A percentile compares a stretch with the other conserved stretches of the same genome.
Conservation (phyloP, 768 basidiomycete genomes). For the Hemileccinum rubropunctum region DNA sequence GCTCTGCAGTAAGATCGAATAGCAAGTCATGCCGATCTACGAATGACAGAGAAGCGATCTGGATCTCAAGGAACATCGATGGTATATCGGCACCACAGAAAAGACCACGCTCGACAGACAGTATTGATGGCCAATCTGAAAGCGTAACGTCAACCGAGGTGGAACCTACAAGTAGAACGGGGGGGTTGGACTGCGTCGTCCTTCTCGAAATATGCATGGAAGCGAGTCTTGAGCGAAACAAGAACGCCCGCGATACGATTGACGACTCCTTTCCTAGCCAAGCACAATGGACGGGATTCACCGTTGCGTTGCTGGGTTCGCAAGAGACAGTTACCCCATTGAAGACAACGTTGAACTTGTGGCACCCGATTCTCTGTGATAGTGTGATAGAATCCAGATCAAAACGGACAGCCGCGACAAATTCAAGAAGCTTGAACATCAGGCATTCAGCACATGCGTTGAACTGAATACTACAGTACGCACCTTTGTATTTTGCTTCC, state of each 20-base stretch:
- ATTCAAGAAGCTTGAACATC: constrained; percentile 17
- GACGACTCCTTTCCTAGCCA: constrained; percentile 51
- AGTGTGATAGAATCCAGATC: constrained; percentile 47
- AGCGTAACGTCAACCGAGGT: constrained; percentile 35
- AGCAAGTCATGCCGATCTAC: constrained; percentile 56
- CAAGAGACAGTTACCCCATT: constrained; percentile 40
- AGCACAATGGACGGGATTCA: constrained; percentile 44
- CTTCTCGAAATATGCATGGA: constrained; percentile 43
- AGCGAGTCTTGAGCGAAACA: constrained; percentile 42
- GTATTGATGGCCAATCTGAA: constrained; percentile 62
- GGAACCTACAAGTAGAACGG: constrained; percentile 35
- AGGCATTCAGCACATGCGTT: background rate
- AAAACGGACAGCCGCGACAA: constrained; percentile 42
- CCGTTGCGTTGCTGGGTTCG: constrained; percentile 46
- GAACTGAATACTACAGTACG: background rate
- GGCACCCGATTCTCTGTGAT: constrained; percentile 34
- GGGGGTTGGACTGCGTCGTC: constrained; percentile 27
- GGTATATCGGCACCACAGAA: constrained; percentile 57
- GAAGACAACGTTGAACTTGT: constrained; percentile 44
- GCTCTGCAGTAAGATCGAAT: constrained; percentile 33
- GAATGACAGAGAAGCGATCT: constrained; percentile 44
- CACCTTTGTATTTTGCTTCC: constrained; percentile 22
- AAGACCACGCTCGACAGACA: constrained; percentile 24
- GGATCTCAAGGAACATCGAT: constrained; percentile 46
- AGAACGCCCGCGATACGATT: constrained; percentile 42